These are phyloP conservation scores for Umbelopsis sp. DNA, from an alignment of 371 early-diverging fungal genomes.

Conservation along the genomic window DNA sequence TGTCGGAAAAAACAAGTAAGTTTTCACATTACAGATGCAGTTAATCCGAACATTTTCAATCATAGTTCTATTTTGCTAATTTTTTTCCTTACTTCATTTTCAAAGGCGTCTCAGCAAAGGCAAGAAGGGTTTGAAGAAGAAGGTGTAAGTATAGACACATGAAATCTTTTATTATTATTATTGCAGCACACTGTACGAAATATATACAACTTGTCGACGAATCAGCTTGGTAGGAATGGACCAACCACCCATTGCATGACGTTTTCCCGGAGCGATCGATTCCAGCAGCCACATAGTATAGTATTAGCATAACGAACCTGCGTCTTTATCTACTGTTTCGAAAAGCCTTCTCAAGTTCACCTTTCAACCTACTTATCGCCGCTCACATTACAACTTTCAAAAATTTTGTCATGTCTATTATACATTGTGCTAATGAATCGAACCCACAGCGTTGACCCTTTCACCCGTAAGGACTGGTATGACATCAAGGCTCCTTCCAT, in stretches of 20 bases:
- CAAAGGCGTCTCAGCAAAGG: constrained; percentile 79
- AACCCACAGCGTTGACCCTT: constrained; percentile 53
- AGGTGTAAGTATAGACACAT: constrained; percentile 74
- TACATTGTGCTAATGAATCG: neutral
- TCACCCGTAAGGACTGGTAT: constrained; percentile 99
- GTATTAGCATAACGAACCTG: too few relatives aligned
- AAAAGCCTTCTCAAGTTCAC: too few relatives aligned
- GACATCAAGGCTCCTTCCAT: constrained; percentile 98
- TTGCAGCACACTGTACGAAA: neutral
- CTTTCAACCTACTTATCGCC: neutral
- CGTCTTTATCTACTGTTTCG: too few relatives aligned
- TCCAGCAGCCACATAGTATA: too few relatives aligned
- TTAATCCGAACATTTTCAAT: neutral
- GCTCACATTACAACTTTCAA: neutral
- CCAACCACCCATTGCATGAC: neutral
- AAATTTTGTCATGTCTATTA: neutral
- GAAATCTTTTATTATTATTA: neutral
- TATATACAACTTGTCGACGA: neutral
- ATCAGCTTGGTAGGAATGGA: neutral
- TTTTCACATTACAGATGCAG: constrained; percentile 12
- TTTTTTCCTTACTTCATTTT: constrained; percentile 30
- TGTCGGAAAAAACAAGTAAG: constrained; percentile 96
- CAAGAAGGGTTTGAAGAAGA: constrained; percentile 98
- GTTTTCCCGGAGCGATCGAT: too few relatives aligned
- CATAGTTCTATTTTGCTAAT: constrained; percentile 32